phyloP scores from a whole-genome alignment of 139 green algal species.

The Tetradesmus obliquus region DNA sequence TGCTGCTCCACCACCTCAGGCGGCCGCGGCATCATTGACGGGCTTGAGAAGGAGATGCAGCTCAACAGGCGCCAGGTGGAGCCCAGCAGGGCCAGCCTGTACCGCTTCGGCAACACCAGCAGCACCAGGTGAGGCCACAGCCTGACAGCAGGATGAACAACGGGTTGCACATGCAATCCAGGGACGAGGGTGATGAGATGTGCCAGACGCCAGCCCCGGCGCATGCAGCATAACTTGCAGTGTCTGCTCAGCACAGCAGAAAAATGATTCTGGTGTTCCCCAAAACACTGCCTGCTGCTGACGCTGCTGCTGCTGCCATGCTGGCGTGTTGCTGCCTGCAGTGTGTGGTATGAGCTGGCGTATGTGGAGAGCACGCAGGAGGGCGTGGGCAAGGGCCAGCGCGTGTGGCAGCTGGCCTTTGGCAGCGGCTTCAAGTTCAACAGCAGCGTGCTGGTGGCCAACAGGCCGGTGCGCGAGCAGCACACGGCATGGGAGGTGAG shows the following conservation, averaged over 20 bases:
- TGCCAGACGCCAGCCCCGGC: too few relatives aligned
- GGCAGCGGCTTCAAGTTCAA: conserved; percentile 97
- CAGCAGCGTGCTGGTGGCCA: conserved; percentile 41
- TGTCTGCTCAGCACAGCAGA: too few relatives aligned
- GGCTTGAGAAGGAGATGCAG: conserved; percentile 71
- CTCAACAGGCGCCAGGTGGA: conserved; percentile 53
- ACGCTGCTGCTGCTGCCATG: neutral
- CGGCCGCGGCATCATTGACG: conserved; percentile 76
- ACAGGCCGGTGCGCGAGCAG: conserved; percentile 2
- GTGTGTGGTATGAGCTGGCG: conserved; percentile 54
- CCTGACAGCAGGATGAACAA: neutral
- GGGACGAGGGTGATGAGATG: too few relatives aligned
- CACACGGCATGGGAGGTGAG: conserved; percentile 33
- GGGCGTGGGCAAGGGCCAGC: conserved; percentile 69
- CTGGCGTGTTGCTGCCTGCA: neutral
- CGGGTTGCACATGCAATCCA: too few relatives aligned
- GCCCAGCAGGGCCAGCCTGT: conserved; percentile 58
- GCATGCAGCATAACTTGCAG: neutral
- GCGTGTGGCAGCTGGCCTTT: conserved; percentile 95
- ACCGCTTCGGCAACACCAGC: conserved; percentile 58
- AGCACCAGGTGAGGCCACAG: conserved; percentile 1
- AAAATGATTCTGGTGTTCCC: too few relatives aligned
- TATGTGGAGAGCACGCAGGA: conserved; percentile 81
- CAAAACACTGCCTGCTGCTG: neutral
- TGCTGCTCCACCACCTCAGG: conserved; percentile 98